Percentiles rank a stretch among this genome's conserved stretches.
Evolutionary conservation across 2,329 filamentous ascomycete genomes (phyloP).

Genomic region (Cladosporium sp.): DNA sequence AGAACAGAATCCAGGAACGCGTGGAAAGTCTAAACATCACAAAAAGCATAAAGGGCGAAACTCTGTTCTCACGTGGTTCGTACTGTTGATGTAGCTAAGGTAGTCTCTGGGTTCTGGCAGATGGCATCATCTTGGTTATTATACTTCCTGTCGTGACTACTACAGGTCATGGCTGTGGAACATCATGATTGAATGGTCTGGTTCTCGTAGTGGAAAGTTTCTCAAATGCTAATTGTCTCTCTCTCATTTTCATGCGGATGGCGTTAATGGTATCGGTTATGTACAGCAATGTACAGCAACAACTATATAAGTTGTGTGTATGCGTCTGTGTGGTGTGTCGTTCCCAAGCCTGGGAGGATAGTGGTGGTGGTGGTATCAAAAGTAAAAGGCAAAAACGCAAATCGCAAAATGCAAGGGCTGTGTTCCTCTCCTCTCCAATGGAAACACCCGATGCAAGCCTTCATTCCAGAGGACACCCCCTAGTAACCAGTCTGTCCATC

Average conservation of each 20-base stretch:
- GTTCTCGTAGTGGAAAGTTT: no score
- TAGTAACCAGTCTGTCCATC: slow-evolving; percentile 20
- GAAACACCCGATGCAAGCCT: no score
- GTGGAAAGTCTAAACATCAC: neutral
- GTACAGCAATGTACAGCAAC: slow-evolving; percentile 11
- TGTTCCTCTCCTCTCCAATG: no score
- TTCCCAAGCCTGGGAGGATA: neutral
- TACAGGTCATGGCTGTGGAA: no score
- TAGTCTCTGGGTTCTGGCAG: neutral
- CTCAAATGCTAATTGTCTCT: neutral
- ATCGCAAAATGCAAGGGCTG: neutral
- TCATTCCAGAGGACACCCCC: neutral
- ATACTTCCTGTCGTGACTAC: neutral
- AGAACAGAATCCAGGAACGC: neutral
- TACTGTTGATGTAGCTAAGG: no score
- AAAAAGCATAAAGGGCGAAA: no score
- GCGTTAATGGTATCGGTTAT: slow-evolving; percentile 6
- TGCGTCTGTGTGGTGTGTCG: neutral
- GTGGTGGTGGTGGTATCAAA: slow-evolving; percentile 8
- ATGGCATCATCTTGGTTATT: neutral
- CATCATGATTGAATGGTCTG: no score
- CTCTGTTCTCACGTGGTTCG: no score
- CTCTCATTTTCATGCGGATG: slow-evolving; percentile 4
- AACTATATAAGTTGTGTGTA: neutral
- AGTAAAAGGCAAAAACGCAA: neutral